Conservation (phyloP, 371 early-diverging fungal genomes). For the Dipsacomyces acuminosporus region DNA sequence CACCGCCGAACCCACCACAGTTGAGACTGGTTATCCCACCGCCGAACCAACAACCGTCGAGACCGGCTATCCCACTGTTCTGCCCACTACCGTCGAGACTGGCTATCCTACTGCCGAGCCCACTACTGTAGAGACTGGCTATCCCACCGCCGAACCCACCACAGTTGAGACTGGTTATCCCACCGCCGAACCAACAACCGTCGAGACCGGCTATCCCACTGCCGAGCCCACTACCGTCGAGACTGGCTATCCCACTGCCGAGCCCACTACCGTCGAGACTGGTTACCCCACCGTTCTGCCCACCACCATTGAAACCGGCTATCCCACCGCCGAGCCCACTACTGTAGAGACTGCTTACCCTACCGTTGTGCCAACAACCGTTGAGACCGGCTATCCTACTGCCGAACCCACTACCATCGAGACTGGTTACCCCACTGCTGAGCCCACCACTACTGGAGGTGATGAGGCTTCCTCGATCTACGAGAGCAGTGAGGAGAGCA, state of each 20-base stretch:
- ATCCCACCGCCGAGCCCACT: background rate
- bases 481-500: background rate
- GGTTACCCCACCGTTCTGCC: background rate
- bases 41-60: background rate
- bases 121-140: background rate
- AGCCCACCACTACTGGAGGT: background rate
- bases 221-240: background rate
- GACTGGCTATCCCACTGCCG: background rate
- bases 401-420: background rate
- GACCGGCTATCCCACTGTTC: background rate
- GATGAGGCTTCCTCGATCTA: background rate
- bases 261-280: background rate
- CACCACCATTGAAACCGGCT: background rate
- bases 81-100: background rate
- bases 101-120: background rate
- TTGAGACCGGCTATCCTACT: background rate
- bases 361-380: background rate
- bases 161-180: background rate
- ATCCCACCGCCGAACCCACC: background rate
- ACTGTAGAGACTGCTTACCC: background rate
- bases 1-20: conserved; percentile 49
- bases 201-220: background rate
- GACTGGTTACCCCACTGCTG: background rate
- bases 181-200: background rate
- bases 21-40: background rate